These are phyloP conservation scores for Euclidium syriacum DNA, from an alignment of 345 rosid species.

Conservation along the genomic window DNA sequence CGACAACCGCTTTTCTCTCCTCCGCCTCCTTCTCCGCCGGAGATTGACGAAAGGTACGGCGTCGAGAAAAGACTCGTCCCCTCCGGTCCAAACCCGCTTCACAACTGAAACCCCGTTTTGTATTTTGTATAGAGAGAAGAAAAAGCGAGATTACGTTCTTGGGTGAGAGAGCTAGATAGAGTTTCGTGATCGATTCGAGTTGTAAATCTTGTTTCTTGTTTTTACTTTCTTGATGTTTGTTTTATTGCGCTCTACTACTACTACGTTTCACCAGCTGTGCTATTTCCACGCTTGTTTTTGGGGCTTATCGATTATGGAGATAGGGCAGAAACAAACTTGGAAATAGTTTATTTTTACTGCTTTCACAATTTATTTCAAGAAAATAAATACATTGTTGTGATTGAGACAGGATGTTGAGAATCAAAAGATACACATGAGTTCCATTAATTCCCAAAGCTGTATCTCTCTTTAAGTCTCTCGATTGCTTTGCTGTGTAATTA, in stretches of 20 bases:
- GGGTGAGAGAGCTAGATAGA: not conserved
- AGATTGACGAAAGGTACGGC: conserved; percentile 79
- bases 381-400: not conserved
- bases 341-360: conserved; percentile 5
- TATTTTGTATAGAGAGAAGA: not conserved
- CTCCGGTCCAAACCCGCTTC: conserved; percentile 91
- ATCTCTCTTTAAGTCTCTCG: not conserved
- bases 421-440: conserved; percentile 31
- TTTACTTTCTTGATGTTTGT: conserved; percentile 16
- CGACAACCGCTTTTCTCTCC: conserved; percentile 13
- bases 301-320: not conserved
- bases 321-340: conserved; percentile 23
- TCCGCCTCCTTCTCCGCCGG: conserved; percentile 26
- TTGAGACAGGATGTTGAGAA: conserved; percentile 6
- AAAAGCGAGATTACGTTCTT: conserved; percentile 1
- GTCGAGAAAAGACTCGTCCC: conserved; percentile 86
- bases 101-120: conserved; percentile 38
- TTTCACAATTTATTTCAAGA: not conserved
- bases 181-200: too few relatives aligned
- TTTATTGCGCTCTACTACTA: not conserved
- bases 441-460: conserved; percentile 17
- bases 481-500: not conserved
- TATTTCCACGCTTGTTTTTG: conserved; percentile 31
- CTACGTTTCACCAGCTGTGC: conserved; percentile 1
- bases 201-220: conserved; percentile 3